Base-by-base conservation (phyloP, 768 basidiomycete species). In the Lentinula sp. region DNA sequence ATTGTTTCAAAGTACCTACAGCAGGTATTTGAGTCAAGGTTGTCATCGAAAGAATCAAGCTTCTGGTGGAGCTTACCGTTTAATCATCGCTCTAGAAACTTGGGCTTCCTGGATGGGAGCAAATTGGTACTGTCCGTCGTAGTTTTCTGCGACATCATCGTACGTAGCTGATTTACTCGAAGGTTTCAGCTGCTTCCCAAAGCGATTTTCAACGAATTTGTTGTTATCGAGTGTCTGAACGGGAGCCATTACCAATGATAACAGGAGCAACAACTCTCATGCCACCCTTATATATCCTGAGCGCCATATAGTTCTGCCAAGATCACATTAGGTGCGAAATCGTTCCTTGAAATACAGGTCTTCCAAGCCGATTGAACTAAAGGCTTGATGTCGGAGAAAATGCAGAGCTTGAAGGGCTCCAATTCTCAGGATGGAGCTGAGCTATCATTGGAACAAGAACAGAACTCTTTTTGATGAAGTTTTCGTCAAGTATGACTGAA, bases 1-100 rank as follows among this genome's bases (percentile, higher is more conserved):
- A 90, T 85, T 66, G 76, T 82, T 66, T 81, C 80, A 71, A 87
- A 89, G 79, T 91, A 90, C 61, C 88, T 88, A 66, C 9, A 53
- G 28, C 64, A 66, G 28, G 28, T 28, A 28, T 28, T 3, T 3
- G 28, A 28, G 28, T 28, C 28, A 49, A 10, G 20, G 36, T 41
- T 12, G 9, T 28, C 35, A 28, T 43, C 57, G 37, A 59, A 4
- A 45, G 8, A 4, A 16, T 12, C 32, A 41, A 16, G 5, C 12
- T 3, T 13, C 12, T 33, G n/a, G 23, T 39, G 54, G 37, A 8
- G 59, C 61, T 39, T n/a, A 86, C 85, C 88, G 74, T 72, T 83
- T 86, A 66, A 87, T 88, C 88, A 90, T 90, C 50, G 87, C 87
- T 46, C 88, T 77, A 8, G 87, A 84, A 2, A 91, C 88, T 64